Evolutionary conservation across 768 basidiomycete genomes (phyloP).

Genomic region (Xerocomus brunneocitrinus): DNA sequence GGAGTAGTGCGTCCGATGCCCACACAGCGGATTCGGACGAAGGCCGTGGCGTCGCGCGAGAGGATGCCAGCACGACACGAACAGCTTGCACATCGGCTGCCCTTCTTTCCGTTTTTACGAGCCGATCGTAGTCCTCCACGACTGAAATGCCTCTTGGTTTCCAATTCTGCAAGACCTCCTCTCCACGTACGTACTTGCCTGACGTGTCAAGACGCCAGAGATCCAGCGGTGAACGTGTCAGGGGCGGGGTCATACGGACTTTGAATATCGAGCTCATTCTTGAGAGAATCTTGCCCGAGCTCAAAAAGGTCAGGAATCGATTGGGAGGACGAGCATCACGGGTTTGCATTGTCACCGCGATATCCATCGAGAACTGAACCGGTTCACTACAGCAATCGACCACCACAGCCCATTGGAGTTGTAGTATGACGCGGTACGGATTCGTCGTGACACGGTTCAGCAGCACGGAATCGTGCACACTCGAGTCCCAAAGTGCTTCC

Average conservation of each 20-base stretch:
- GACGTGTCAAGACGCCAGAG: constrained; percentile 94
- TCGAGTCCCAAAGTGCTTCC: constrained; percentile 88
- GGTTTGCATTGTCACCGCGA: constrained; percentile 77
- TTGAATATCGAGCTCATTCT: constrained; percentile 83
- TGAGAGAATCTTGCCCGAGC: constrained; percentile 68
- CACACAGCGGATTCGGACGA: constrained; percentile 51
- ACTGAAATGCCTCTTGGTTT: constrained; percentile 83
- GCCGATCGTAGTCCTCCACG: constrained; percentile 77
- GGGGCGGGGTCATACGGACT: constrained; percentile 74
- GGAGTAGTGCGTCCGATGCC: constrained; percentile 62
- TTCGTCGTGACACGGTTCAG: constrained; percentile 81
- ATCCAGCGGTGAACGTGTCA: constrained; percentile 82
- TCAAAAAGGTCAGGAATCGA: constrained; percentile 70
- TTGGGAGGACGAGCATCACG: constrained; percentile 85
- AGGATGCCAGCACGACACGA: constrained; percentile 64
- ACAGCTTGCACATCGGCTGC: constrained; percentile 90
- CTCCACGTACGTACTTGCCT: constrained; percentile 91
- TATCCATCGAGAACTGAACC: constrained; percentile 83
- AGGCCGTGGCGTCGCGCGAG: constrained; percentile 41
- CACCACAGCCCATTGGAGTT: constrained; percentile 71
- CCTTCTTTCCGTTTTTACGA: constrained; percentile 66
- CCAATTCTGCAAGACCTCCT: constrained; percentile 81
- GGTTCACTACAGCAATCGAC: constrained; percentile 84
- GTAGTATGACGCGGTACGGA: constrained; percentile 75
- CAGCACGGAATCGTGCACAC: constrained; percentile 78